Conservation (phyloP, 148 eudicot genomes). For the Polygonum aviculare region DNA sequence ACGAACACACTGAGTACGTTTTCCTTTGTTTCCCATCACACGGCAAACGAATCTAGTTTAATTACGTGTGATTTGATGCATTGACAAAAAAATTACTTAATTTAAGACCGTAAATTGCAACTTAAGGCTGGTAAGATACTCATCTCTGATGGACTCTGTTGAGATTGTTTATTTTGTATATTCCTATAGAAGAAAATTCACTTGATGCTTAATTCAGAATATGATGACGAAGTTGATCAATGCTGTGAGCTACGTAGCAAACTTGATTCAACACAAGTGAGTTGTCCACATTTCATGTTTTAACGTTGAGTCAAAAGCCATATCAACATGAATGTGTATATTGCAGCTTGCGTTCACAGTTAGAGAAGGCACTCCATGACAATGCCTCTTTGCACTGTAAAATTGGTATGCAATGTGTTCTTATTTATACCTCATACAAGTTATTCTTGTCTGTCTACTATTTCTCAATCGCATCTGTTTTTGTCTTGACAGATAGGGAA, state of each 20-base stretch:
- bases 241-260: not conserved
- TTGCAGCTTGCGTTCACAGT: conserved; percentile 47
- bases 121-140: conserved; percentile 56
- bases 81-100: too few species aligned
- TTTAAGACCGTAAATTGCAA: too few species aligned
- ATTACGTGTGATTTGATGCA: too few species aligned
- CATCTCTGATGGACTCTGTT: not conserved
- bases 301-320: not conserved
- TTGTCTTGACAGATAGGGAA: conserved; percentile 52
- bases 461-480: not conserved
- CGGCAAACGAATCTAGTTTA: too few species aligned
- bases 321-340: not conserved
- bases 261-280: conserved; percentile 31
- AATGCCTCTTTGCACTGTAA: conserved; percentile 52
- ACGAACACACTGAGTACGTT: too few species aligned
- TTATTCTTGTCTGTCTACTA: not conserved
- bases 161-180: not conserved
- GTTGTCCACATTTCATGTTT: not conserved
- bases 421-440: not conserved
- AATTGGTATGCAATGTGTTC: conserved; percentile 37
- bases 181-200: not conserved
- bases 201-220: conserved; percentile 25
- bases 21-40: too few species aligned
- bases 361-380: conserved; percentile 77
- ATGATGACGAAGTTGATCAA: conserved; percentile 9